Evolutionary conservation across 2,329 filamentous ascomycete genomes (phyloP), one percentile per base, ranked within the genome.

Genomic region (Penicillium oxalicum): DNA sequence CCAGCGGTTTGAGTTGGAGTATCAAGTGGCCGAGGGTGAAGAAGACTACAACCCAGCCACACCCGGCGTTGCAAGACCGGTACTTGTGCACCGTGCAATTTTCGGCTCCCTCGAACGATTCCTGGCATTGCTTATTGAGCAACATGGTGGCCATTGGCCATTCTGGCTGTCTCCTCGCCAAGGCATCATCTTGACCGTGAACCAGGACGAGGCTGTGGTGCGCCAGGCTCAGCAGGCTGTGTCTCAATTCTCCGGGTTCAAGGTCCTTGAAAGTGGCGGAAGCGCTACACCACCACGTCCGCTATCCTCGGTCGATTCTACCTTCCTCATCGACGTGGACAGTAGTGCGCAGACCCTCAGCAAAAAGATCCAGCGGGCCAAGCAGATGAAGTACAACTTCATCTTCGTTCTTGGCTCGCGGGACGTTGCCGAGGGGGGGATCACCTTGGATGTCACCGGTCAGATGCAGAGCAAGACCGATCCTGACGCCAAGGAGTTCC

Each of bases 161-260:
- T 91, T 95, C 65, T 95, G 89, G 90, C 75, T 95, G 8, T 91
- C 87, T 47, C 89, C 89, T 1, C 80, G 83, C 5, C 90, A 93
- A 62, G 84, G 81, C 37, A 81, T 86, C 40, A 78, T 95, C 48
- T 69, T 93, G 29, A 86, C 87, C 0, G 77, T 91, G 45, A 89
- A 87, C 59, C 72, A 74, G 40, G 65, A 72, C n/a, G 67, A 72
- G 36, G 61, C 56, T 1, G 63, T 75, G 8, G 53, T 73, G 70
- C 73, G 78, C 70, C 24, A 73, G 64, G 49, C 66, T 5, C 74
- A 76, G 49, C 70, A 78, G 41, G 64, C 79, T 5, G 70, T 83
- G 4, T 67, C 77, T 8, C 64, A 62, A 29, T 79, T 83, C 4
- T 71, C 68, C n/a, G 62, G 70, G 58, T 63, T 69, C 67, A 48